Evolutionary conservation across 345 rosid genomes (phyloP).

Genomic region (Isatis tinctoria): DNA sequence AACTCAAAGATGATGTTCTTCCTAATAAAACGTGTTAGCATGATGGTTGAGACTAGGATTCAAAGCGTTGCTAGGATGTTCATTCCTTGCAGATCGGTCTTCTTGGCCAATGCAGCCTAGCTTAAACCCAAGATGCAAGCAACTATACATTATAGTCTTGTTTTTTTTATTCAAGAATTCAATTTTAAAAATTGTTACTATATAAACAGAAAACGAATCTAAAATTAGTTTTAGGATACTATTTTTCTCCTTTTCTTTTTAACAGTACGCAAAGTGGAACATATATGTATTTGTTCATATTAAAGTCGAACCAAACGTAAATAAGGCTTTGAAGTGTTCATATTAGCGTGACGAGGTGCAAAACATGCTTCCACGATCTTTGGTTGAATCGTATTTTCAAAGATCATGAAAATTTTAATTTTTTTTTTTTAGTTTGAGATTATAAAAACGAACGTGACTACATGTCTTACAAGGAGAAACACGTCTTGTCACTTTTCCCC

Average conservation of each 20-base stretch:
- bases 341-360: not conserved
- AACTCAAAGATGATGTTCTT: not conserved
- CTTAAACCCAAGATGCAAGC: not conserved
- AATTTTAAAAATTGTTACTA: not conserved
- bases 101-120: not conserved
- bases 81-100: not conserved
- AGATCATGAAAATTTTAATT: not conserved
- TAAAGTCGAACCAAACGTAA: not conserved
- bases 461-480: constrained; percentile 29
- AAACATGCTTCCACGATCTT: constrained; percentile 35
- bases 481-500: constrained; percentile 31
- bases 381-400: not conserved
- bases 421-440: not conserved
- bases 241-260: not conserved
- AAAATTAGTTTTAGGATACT: too few species aligned
- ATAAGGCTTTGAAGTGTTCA: not conserved
- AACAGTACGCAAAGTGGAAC: constrained; percentile 14
- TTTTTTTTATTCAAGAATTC: not conserved
- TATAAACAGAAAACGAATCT: too few species aligned
- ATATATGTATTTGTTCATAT: not conserved
- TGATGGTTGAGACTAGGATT: constrained; percentile 2
- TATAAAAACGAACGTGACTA: constrained; percentile 20
- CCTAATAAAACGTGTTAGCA: not conserved
- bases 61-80: not conserved
- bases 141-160: not conserved